phyloP scores from a whole-genome alignment of 1,284 basidiomycete species.

The Moesziomyces sp. region DNA sequence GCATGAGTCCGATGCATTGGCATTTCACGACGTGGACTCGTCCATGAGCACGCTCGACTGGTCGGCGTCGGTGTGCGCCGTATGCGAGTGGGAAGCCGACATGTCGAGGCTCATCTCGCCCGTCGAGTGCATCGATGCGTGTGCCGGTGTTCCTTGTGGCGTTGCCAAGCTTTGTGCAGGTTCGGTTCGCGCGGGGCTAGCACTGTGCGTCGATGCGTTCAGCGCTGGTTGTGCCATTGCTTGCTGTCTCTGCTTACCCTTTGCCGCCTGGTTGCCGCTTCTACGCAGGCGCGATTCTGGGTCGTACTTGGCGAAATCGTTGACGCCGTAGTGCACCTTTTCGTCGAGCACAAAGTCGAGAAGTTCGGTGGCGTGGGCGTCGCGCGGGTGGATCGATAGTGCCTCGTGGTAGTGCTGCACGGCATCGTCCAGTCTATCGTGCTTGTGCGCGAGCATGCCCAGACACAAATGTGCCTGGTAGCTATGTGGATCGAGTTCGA shows the following conservation, averaged over 20 bases:
- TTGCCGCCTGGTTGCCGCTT: not conserved
- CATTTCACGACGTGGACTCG: slow-evolving; percentile 25
- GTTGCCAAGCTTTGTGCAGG: too few relatives aligned
- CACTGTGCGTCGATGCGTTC: too few relatives aligned
- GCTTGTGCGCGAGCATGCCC: slow-evolving; percentile 57
- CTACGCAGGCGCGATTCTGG: slow-evolving; percentile 3
- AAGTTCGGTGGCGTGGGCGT: slow-evolving; percentile 49
- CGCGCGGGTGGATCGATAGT: slow-evolving; percentile 48
- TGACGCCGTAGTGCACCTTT: slow-evolving; percentile 33
- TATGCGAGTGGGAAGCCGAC: slow-evolving; percentile 3
- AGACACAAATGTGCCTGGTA: slow-evolving; percentile 56
- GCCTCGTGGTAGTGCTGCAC: slow-evolving; percentile 60
- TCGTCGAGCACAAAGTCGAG: slow-evolving; percentile 55
- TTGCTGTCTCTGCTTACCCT: slow-evolving; percentile 9
- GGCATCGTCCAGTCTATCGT: slow-evolving; percentile 54
- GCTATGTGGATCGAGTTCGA: slow-evolving; percentile 58
- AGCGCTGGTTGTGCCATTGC: not conserved
- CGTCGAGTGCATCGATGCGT: slow-evolving; percentile 9
- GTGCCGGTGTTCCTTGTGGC: not conserved
- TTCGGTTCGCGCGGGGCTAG: too few relatives aligned
- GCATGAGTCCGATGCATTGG: too few relatives aligned
- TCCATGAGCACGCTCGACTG: slow-evolving; percentile 40
- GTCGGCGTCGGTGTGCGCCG: slow-evolving; percentile 7
- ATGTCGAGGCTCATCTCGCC: slow-evolving; percentile 44
- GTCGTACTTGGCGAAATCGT: slow-evolving; percentile 20